phyloP scores from a whole-genome alignment of 2,329 filamentous ascomycete genomes.

The Rhynchosporium secalis region DNA sequence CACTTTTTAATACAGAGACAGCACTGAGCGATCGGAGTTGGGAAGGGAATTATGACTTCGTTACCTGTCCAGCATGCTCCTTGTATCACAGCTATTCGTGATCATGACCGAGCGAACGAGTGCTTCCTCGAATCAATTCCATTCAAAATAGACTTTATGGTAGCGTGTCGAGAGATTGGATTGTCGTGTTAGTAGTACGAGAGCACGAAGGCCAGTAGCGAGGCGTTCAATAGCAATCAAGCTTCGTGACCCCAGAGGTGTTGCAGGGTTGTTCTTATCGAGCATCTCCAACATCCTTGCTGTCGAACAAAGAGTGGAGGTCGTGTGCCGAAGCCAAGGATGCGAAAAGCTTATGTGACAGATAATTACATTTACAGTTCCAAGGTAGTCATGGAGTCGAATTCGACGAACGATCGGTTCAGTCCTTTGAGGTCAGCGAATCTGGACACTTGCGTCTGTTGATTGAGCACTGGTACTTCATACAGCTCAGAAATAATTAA shows the following conservation, averaged over 20 bases:
- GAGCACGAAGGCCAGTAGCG: not conserved
- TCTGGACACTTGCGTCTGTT: not conserved
- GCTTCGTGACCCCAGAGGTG: slow-evolving; percentile 1
- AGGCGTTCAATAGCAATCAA: slow-evolving; percentile 1
- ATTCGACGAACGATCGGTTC: not conserved
- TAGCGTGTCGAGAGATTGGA: not conserved
- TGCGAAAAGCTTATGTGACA: not conserved
- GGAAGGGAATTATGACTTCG: too few relatives aligned
- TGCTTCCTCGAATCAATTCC: not conserved
- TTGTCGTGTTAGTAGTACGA: not conserved
- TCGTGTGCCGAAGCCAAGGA: not conserved
- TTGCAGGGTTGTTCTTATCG: slow-evolving; percentile 7
- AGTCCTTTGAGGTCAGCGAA: not conserved
- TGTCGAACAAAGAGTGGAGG: not conserved
- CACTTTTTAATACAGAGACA: not conserved
- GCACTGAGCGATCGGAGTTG: not conserved
- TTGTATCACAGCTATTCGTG: not conserved
- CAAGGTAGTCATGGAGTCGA: not conserved
- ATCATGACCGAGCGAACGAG: not conserved
- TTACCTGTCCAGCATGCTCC: not conserved
- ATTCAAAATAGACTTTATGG: not conserved
- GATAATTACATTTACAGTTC: not conserved
- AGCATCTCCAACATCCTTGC: not conserved
- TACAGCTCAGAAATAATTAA: too few relatives aligned
- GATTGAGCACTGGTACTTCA: not conserved